Conservation (phyloP, 176 grass and related monocot species). For the Oryza coarctata region DNA sequence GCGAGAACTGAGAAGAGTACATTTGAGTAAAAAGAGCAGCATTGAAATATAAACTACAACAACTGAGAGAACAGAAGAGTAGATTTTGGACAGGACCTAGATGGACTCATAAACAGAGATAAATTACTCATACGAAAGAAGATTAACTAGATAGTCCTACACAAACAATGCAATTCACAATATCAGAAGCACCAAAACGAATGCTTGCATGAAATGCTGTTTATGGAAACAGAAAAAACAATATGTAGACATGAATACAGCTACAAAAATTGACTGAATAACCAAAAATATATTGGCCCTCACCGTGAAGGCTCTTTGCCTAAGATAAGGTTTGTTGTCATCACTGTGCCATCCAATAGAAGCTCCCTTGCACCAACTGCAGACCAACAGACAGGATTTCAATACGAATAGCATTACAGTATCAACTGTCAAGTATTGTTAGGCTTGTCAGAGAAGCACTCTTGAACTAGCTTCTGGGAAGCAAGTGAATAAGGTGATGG, state of each 20-base stretch:
- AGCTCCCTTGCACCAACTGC: conserved; percentile 91
- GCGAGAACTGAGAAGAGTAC: background rate
- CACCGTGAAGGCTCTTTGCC: conserved; percentile 85
- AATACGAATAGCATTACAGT: background rate
- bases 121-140: background rate
- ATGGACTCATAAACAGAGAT: background rate
- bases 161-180: background rate
- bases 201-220: background rate
- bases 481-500: background rate
- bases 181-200: background rate
- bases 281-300: background rate
- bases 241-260: background rate
- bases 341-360: conserved; percentile 93
- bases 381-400: conserved; percentile 31
- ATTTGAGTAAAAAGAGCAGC: background rate
- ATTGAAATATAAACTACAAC: background rate
- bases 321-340: conserved; percentile 92
- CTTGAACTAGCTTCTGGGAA: background rate
- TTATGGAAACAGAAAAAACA: background rate
- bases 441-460: background rate
- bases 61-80: background rate
- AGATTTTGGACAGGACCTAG: background rate
- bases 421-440: background rate
- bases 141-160: background rate
- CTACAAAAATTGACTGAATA: background rate